Evolutionary conservation across 2,329 filamentous ascomycete species (phyloP), one percentile per base, ranked within the genome.

Genomic region (Exophiala aquamarina): DNA sequence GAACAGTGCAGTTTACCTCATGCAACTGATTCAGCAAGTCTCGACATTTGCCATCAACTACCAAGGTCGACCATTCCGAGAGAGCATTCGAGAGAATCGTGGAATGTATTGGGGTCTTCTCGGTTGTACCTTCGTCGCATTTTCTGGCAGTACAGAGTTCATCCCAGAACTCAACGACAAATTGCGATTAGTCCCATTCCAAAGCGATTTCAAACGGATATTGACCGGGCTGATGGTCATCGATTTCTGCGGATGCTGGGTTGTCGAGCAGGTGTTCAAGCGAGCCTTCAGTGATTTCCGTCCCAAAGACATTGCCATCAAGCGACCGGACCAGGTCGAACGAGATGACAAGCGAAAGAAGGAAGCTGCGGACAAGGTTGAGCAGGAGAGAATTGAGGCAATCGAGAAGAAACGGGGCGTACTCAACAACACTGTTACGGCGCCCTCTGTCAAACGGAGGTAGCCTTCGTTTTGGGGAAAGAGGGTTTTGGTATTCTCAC

Each of bases 1-100:
- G 66, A 98, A 98, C 77, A 93, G 87, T 38, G 93, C 93, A 46
- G 89, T 98, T 59, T 98, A 97, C 69, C 87, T 98, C 19, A 82
- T 98, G 32, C 93, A 97, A 64, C 83, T 98, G 41, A 97, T 98
- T 68, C 93, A 98, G 70, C 93, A 98, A 70, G 95, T 98, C 64
- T 96, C 91, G 18, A 98, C 93, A 3, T 98, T 98, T 63, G 91
- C 93, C 52, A 95, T 98, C 76, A 98, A 98, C 76, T 98, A 98
- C 75, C 93, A 98, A 70, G 93, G 93, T 49, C 87, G 93, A 8
- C 93, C 93, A 10, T 98, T 98, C 86, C 88, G 93, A 50, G 93
- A 98, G 72, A 87, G 87, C 17, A 89, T 98, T 57, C 85, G 87
- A 4, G 93, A 96, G 73, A 98, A 98, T 76, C 87, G 84, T 68